Base-by-base conservation (phyloP, 257 asterid species). In the Agastache rugosa region DNA sequence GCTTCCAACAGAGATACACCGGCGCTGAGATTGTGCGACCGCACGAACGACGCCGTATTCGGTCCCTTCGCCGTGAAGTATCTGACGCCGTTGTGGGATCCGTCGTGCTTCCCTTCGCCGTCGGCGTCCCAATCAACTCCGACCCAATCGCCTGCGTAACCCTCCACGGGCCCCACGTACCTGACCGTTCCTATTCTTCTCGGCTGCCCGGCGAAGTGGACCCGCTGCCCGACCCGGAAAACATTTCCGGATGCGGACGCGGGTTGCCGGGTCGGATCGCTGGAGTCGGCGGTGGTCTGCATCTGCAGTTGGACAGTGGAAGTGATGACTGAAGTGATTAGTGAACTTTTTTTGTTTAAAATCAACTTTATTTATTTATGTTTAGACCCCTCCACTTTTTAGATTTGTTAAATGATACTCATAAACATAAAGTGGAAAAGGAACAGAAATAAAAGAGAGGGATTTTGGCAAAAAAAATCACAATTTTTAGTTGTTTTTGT, bases 121-220 rank as follows among this genome's bases (percentile, higher is more conserved):
- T 86, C 91, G 67, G 80, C 82, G 69, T 92, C 97, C 99, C 99
- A 94, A 44, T 92, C 98, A 58, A 94, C 90, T 54, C 99, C 99
- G 55, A 90, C 59, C 99, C 99, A 94, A 48, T 77, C 78, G 27
- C 96, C 97, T 23, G 86, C 71, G 67, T 78, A 80, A 19, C 96
- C 97, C 70, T 92, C 91, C 45, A 95, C 90, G 22, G 91, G 76
- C 11, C 99, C 99, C 63, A 89, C 89, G 69, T 83, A 95, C 80
- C 81, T 83, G 60, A 90, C 94, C 15, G 89, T 87, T 71, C 99
- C 98, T 76, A 86, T 77, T 71, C 96, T 82, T 25, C 82, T 72
- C 3, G 89, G 56, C 74, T 87, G 89, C 8, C 85, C 91, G n/a
- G 54, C 17, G 64, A 79, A 82, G 70, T 87, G 91, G 42, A 92